Evolutionary conservation across 2,329 filamentous ascomycete genomes (phyloP), one percentile per base, ranked within the genome.

Genomic region (Fusarium sp.): DNA sequence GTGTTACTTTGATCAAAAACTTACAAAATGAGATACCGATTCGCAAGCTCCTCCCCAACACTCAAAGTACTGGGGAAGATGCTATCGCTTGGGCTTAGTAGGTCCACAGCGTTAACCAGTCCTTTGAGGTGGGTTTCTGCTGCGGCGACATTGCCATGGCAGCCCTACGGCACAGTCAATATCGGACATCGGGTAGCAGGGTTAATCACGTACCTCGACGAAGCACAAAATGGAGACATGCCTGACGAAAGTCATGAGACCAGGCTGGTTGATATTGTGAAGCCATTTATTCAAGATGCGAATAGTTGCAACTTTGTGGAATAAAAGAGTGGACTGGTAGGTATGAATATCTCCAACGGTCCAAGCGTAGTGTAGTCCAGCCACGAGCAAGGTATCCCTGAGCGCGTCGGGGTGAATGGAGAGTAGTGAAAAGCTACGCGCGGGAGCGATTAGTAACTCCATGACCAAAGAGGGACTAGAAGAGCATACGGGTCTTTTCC

Each of bases 331-430:
- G 2, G 70, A 34, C 0, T 78, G 74, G 7, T 76, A 78, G 0
- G 64, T 70, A 18, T 71, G 25, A 8, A 74, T 54, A 2, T 76
- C 75, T 0, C 77, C 74, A 0, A 72, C 68, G 1, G 69, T 76
- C 75, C 75, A 78, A 9, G 77, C 73, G 18, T 78, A 78, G 35
- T 78, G 77, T 1, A 77, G 3, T 1, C 73, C 72, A 0, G 77
- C 77, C 0, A 78, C 60, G 0, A 78, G 72, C 5, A 78, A 52
- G 6, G 77, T 78, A 16, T 78, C 68, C 2, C 75, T 68, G 0
- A 78, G 61, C 0, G 77, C 37, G 9, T 76, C 74, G 10, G 77
- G 77, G 8, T 76, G 67, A 14, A 77, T 72, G 1, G 65, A 58
- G 3, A 78, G 37, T 23, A 64, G 43, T 13, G 71, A 59, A 9